A percentile compares a stretch with the other conserved stretches of the same genome.
Evolutionary conservation across 768 basidiomycete genomes (phyloP).

Genomic region (Gymnopilus junonius): DNA sequence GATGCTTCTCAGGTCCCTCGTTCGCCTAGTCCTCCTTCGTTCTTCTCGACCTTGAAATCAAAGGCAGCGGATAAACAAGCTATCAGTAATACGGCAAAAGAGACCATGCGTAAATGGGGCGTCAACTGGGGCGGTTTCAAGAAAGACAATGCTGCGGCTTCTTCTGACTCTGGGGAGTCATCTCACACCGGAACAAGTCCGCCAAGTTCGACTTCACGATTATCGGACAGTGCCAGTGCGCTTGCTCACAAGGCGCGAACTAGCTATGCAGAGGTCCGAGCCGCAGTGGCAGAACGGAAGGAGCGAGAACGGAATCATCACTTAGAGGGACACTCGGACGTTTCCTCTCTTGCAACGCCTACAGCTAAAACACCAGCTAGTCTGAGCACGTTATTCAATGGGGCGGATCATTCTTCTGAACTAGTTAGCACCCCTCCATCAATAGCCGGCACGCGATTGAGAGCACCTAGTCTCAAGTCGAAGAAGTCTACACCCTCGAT

Average conservation of each 20-base stretch:
- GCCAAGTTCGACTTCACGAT: conserved; percentile 10
- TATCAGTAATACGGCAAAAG: conserved; percentile 82
- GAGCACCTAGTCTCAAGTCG: conserved; percentile 25
- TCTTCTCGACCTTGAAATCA: conserved; percentile 81
- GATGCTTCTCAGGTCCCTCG: conserved; percentile 33
- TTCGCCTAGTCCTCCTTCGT: conserved; percentile 57
- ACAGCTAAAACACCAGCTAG: conserved; percentile 23
- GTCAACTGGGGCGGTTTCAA: conserved; percentile 75
- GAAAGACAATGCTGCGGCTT: conserved; percentile 47
- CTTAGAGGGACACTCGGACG: conserved; percentile 14
- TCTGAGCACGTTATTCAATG: conserved; percentile 17
- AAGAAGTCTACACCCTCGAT: conserved; percentile 40
- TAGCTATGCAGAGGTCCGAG: conserved; percentile 76
- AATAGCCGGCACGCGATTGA: conserved; percentile 21
- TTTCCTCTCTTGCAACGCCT: conserved; percentile 16
- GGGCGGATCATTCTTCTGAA: conserved; percentile 26
- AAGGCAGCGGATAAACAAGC: conserved; percentile 87
- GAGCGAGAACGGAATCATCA: conserved; percentile 43
- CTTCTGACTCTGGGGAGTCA: conserved; percentile 32
- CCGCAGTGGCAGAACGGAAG: conserved; percentile 72
- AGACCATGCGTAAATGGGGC: conserved; percentile 92
- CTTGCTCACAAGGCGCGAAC: conserved; percentile 48
- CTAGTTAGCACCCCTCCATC: conserved; percentile 20
- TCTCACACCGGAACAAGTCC: conserved; percentile 41
- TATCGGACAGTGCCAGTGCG: conserved; percentile 32